Evolutionary conservation across 306 rosid genomes (phyloP).

Genomic region (Malus asiatica): DNA sequence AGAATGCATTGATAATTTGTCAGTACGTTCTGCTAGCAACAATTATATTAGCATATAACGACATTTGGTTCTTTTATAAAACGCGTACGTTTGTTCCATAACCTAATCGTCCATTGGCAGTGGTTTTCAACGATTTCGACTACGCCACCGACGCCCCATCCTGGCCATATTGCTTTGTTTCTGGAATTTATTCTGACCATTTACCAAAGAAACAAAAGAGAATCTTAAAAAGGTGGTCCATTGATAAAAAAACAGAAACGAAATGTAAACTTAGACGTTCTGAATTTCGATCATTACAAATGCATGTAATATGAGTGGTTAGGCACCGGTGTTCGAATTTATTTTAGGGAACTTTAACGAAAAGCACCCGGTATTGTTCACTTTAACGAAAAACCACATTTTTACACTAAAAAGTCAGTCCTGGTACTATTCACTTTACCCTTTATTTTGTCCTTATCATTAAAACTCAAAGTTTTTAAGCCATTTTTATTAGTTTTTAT

Average conservation of each 20-base stretch:
- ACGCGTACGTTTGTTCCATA: background rate
- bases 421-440: no score
- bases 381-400: no score
- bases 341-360: no score
- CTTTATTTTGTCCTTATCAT: no score
- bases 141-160: background rate
- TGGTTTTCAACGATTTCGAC: background rate
- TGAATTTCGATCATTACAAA: background rate
- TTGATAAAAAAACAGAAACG: background rate
- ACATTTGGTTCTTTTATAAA: no score
- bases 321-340: background rate
- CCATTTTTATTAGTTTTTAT: no score
- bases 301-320: background rate
- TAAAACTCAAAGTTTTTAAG: no score
- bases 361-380: no score
- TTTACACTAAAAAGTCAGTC: no score
- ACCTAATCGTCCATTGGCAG: background rate
- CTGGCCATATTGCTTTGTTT: background rate
- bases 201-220: background rate
- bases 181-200: background rate
- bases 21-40: rapidly evolving
- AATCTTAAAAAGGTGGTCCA: background rate
- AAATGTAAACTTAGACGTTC: background rate
- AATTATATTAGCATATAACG: no score
- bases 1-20: no score